A percentile compares a stretch with the other conserved stretches of the same genome.
These are phyloP conservation scores for Acer campestre DNA, from an alignment of 345 rosid species.

Conservation along the genomic window DNA sequence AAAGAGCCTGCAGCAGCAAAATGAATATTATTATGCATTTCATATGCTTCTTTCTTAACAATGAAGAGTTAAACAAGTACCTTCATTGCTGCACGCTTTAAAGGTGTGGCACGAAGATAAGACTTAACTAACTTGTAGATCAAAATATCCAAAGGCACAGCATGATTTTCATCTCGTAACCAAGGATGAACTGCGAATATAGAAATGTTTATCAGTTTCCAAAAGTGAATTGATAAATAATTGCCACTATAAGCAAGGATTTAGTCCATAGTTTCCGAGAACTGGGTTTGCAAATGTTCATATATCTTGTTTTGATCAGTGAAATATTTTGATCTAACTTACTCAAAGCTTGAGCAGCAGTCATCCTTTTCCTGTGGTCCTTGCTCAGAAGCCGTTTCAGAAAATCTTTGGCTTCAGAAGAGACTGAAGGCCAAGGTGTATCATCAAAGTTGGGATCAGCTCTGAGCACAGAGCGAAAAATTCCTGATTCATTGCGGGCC, in stretches of 20 bases:
- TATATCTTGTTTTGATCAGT: neutral
- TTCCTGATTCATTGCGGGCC: conserved; percentile 96
- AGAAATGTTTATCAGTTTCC: conserved; percentile 18
- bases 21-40: neutral
- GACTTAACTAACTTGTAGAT: conserved; percentile 78
- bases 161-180: conserved; percentile 60
- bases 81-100: conserved; percentile 83
- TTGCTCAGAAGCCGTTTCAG: conserved; percentile 90
- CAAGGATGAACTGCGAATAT: conserved; percentile 83
- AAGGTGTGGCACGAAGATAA: conserved; percentile 74
- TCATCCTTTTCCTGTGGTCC: conserved; percentile 97
- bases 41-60: neutral
- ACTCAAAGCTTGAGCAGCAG: conserved; percentile 94
- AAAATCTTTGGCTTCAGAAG: conserved; percentile 87
- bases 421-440: conserved; percentile 88
- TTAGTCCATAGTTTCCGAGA: neutral
- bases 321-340: conserved; percentile 27
- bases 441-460: conserved; percentile 89
- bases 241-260: neutral
- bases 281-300: neutral
- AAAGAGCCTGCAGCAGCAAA: conserved; percentile 66
- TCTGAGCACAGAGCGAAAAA: conserved; percentile 92
- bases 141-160: conserved; percentile 73
- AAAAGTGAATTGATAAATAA: conserved; percentile 11
- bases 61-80: conserved; percentile 39